Evolutionary conservation across 2,329 filamentous ascomycete species (phyloP).

Genomic region (Emmonsia crescens): DNA sequence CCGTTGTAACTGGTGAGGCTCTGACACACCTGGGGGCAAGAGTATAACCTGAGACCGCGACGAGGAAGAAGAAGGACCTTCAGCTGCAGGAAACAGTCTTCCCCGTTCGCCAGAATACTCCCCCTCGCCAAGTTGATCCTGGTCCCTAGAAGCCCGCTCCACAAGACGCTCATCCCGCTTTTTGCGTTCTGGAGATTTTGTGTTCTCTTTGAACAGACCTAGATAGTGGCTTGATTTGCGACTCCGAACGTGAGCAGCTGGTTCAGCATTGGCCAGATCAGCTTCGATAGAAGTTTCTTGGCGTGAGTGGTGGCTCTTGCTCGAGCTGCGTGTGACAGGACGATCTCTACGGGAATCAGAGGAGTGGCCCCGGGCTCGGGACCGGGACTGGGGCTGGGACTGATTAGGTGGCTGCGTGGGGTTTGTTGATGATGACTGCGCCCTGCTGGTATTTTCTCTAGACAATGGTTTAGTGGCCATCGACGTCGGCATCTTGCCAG

Average conservation of each 20-base stretch:
- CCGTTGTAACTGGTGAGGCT: neutral
- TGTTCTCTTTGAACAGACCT: slow-evolving; percentile 54
- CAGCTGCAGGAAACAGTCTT: neutral
- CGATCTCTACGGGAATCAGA: neutral
- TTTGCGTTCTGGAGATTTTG: slow-evolving; percentile 43
- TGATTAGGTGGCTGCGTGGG: neutral
- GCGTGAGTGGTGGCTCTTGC: slow-evolving; percentile 34
- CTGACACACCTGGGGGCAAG: neutral
- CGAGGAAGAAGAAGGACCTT: neutral
- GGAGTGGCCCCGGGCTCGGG: neutral
- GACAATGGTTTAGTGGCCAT: neutral
- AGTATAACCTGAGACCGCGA: neutral
- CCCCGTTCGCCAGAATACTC: slow-evolving; percentile 1
- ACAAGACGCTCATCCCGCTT: slow-evolving; percentile 36
- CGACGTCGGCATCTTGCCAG: neutral
- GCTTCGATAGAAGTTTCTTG: slow-evolving; percentile 56
- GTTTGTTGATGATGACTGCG: neutral
- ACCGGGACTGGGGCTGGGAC: neutral
- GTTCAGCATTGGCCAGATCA: slow-evolving; percentile 48
- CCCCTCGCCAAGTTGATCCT: slow-evolving; percentile 13
- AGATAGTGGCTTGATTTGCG: slow-evolving; percentile 57
- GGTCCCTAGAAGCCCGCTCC: slow-evolving; percentile 17
- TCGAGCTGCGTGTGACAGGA: slow-evolving; percentile 27
- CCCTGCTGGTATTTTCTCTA: neutral
- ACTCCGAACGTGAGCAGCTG: slow-evolving; percentile 45